Percentiles rank a stretch among this genome's conserved stretches.
phyloP scores from a whole-genome alignment of 2,329 filamentous ascomycete genomes.

The Shiraia bambusicola region DNA sequence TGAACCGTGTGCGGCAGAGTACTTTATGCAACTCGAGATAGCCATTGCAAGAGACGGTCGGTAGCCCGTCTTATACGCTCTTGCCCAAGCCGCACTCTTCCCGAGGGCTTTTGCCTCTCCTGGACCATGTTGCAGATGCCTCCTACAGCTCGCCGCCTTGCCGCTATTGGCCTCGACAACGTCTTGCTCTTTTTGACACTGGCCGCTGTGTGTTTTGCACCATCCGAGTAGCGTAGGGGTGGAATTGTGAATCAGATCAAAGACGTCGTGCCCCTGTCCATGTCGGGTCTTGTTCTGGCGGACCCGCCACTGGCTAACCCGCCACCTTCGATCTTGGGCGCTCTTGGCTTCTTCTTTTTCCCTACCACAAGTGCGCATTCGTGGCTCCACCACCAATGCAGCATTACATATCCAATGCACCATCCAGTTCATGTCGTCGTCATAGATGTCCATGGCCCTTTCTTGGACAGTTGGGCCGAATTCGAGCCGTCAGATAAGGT shows the following conservation, averaged over 20 bases:
- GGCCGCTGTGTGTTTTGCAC: slow-evolving; percentile 24
- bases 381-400: slow-evolving; percentile 22
- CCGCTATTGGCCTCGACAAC: slow-evolving; percentile 36
- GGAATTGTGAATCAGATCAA: slow-evolving; percentile 35
- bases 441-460: no score
- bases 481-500: slow-evolving; percentile 20
- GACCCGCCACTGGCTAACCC: slow-evolving; percentile 15
- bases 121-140: slow-evolving; percentile 35
- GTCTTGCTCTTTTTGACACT: slow-evolving; percentile 33
- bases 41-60: slow-evolving; percentile 25
- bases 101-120: slow-evolving; percentile 32
- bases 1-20: slow-evolving; percentile 23
- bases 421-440: slow-evolving; percentile 21
- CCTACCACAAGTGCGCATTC: slow-evolving; percentile 20
- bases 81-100: slow-evolving; percentile 18
- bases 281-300: slow-evolving; percentile 12
- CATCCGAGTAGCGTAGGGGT: slow-evolving; percentile 23
- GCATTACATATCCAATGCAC: slow-evolving; percentile 34
- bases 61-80: slow-evolving; percentile 40
- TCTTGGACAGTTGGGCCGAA: slow-evolving; percentile 23
- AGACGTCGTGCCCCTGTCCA: slow-evolving; percentile 20
- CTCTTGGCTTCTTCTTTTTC: slow-evolving; percentile 13
- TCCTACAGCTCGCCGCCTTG: slow-evolving; percentile 31
- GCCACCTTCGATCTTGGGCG: slow-evolving; percentile 13
- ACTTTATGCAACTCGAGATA: slow-evolving; percentile 28